These are phyloP conservation scores for Candida sithepensis DNA, from an alignment of 805 yeast species.

Conservation along the genomic window DNA sequence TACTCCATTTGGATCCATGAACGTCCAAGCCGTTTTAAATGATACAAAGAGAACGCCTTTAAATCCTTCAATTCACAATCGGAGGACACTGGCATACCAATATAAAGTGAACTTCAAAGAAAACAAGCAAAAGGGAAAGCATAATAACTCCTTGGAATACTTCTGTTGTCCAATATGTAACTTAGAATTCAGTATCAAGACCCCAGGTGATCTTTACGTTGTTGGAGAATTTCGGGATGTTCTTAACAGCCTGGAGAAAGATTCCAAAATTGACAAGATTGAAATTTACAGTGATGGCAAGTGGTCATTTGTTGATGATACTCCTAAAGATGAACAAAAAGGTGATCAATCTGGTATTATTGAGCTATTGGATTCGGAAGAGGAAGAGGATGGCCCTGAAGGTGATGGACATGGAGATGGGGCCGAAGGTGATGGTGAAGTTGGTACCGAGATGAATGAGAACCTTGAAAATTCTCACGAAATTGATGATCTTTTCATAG, in stretches of 20 bases:
- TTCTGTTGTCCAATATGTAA: conserved; percentile 35
- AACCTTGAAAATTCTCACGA: too few species aligned
- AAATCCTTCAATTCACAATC: conserved; percentile 20
- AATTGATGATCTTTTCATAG: neutral
- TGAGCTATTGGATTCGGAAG: conserved; percentile 4
- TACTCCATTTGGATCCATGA: conserved; percentile 15
- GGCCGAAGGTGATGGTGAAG: too few species aligned
- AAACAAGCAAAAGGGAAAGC: conserved; percentile 15
- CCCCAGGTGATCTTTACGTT: conserved; percentile 30
- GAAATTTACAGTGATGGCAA: conserved; percentile 27
- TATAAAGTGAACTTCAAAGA: conserved; percentile 19
- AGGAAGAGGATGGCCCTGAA: conserved; percentile 6
- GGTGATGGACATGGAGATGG: neutral
- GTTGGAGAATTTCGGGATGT: conserved; percentile 30
- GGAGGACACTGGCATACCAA: conserved; percentile 17
- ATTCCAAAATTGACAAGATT: too few species aligned
- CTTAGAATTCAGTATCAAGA: conserved; percentile 30
- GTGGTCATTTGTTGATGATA: conserved; percentile 20
- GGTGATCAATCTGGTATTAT: conserved; percentile 11
- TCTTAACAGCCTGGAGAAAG: too few species aligned
- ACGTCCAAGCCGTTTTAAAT: conserved; percentile 20
- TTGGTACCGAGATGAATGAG: too few species aligned
- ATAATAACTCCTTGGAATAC: conserved; percentile 27
- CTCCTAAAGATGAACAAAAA: conserved; percentile 3
- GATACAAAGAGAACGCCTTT: conserved; percentile 25